Base-by-base conservation (phyloP, 768 basidiomycete species). In the Chiua virens region DNA sequence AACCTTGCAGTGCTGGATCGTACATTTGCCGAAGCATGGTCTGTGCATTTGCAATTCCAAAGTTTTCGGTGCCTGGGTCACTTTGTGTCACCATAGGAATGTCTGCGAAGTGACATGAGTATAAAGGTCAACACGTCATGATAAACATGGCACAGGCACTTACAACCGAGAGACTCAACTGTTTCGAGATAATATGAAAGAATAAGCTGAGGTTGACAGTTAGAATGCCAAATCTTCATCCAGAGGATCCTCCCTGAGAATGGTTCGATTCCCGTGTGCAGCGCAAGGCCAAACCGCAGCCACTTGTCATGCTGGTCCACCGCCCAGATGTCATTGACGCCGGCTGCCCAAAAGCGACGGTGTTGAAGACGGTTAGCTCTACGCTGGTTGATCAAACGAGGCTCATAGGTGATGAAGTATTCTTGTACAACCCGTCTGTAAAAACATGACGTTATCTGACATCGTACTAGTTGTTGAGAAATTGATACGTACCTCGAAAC, bases 1-100 rank as follows among this genome's bases (percentile, higher is more conserved):
- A 73, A 0, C 64, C 72, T 0, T 9, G 7, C 0, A 81, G 64
- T 0, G 49, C 30, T 0, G 76, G 72, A 50, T 82, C 78, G 8
- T 35, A 32, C 22, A 40, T 43, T 17, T 53, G 47, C 1, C 23
- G 30, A 0, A 53, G 28, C 37, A 48, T 43, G 1, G 30, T 53
- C 3, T 53, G 52, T 0, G 47, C 52, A 17, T 52, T 52, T 18
- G 45, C 50, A 17, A 49, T 25, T 1, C 47, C 39, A 7, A 42
- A 34, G 21, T 50, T 50, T 9, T 50, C 44, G 1, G 50, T 53
- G 2, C 52, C 52, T 1, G 52, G 47, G 36, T 48, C 46, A 15
- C 46, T 47, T 22, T 47, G 46, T 8, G 46, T 47, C 2, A 47
- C 25, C 37, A 47, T 15, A 1, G 46, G 46, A 13, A 47, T 39